Conservation (phyloP, 352 stramenopile genomes). For the Saprolegnia parasitica region DNA sequence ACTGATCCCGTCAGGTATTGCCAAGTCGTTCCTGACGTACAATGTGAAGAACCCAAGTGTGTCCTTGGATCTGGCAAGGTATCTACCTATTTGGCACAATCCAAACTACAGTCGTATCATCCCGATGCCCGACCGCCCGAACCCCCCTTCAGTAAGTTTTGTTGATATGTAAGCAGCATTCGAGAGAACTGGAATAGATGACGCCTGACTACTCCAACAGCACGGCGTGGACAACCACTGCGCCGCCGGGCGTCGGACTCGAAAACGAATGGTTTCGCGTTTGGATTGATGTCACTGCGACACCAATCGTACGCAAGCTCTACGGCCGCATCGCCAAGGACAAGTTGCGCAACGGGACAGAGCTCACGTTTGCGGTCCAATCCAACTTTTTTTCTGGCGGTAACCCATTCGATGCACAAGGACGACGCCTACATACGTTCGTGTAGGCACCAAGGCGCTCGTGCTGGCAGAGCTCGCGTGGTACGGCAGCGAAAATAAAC, state of each 20-base stretch:
- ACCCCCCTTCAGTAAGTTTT: constrained; percentile 22
- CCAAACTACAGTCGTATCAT: constrained; percentile 74
- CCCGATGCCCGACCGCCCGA: constrained; percentile 32
- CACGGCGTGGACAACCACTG: constrained; percentile 61
- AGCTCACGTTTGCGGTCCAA: constrained; percentile 66
- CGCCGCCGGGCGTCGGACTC: constrained; percentile 44
- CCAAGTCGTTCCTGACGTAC: constrained; percentile 47
- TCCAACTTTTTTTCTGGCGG: constrained; percentile 59
- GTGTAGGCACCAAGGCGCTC: constrained; percentile 51
- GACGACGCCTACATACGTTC: constrained; percentile 45
- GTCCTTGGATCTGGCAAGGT: constrained; percentile 32
- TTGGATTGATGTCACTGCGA: constrained; percentile 63
- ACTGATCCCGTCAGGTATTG: constrained; percentile 30
- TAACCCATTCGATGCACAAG: too few relatives aligned
- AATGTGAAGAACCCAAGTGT: constrained; percentile 56
- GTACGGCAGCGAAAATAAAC: constrained; percentile 59
- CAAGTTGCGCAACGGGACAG: constrained; percentile 49
- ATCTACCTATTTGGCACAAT: constrained; percentile 63
- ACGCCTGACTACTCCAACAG: constrained; percentile 68
- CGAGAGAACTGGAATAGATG: constrained; percentile 35
- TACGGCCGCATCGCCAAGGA: constrained; percentile 52
- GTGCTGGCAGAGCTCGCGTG: constrained; percentile 59
- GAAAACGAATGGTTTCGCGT: constrained; percentile 75
- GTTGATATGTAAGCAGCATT: not conserved
- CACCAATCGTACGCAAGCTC: constrained; percentile 59